Evolutionary conservation across 352 stramenopile species (phyloP).

Genomic region (Phytophthora citrophthora): DNA sequence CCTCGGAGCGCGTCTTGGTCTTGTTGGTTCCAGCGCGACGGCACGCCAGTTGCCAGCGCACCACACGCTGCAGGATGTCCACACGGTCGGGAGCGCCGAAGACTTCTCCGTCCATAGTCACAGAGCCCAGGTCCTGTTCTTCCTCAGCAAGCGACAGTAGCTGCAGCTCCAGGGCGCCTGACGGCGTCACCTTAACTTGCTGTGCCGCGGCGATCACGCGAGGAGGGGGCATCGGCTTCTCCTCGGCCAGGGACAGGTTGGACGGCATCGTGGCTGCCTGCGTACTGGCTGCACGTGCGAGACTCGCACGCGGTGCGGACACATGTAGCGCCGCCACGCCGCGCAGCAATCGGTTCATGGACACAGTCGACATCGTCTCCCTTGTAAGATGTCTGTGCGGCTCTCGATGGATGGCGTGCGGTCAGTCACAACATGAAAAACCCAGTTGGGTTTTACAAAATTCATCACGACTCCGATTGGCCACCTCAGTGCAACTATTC

Average conservation of each 20-base stretch:
- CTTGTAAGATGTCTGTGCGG: constrained; percentile 15
- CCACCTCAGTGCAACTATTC: too few relatives aligned
- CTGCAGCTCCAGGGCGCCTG: constrained; percentile 73
- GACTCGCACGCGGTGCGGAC: constrained; percentile 49
- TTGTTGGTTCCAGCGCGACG: constrained; percentile 88
- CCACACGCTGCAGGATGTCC: constrained; percentile 89
- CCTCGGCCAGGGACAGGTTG: constrained; percentile 77
- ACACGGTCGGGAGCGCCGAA: constrained; percentile 81
- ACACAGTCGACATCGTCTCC: constrained; percentile 33
- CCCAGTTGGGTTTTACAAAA: not conserved
- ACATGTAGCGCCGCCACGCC: constrained; percentile 63
- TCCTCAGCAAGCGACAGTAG: constrained; percentile 64
- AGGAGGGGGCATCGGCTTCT: constrained; percentile 72
- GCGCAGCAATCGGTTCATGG: constrained; percentile 67
- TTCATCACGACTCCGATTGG: too few relatives aligned
- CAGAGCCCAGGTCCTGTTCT: constrained; percentile 37
- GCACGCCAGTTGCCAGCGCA: constrained; percentile 88
- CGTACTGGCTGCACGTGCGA: constrained; percentile 37
- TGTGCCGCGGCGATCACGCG: constrained; percentile 70
- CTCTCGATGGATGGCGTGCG: constrained; percentile 16
- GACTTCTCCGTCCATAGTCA: constrained; percentile 74
- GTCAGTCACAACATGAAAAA: not conserved
- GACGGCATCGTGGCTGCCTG: constrained; percentile 38
- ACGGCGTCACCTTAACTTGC: constrained; percentile 54
- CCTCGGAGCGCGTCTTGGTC: constrained; percentile 89